A percentile compares a stretch with the other conserved stretches of the same genome.
These are phyloP conservation scores for Quercus gilva DNA, from an alignment of 306 rosid genomes.

Conservation along the genomic window DNA sequence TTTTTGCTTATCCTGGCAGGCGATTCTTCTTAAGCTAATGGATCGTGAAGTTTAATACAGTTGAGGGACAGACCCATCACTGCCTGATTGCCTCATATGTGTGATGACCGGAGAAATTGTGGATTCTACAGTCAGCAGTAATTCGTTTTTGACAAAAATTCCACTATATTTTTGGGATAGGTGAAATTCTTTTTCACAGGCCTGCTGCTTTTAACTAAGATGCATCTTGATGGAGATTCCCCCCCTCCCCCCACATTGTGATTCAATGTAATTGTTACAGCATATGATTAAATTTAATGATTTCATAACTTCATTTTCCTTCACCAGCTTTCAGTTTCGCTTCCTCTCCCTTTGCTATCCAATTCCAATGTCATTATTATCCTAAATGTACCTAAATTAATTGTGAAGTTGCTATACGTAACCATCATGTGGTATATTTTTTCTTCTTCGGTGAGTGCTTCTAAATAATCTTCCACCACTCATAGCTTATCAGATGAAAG, in stretches of 20 bases:
- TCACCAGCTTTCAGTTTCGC: not conserved
- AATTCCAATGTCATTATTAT: not conserved
- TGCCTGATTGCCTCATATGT: conserved; percentile 9
- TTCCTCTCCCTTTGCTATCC: not conserved
- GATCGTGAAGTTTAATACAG: conserved; percentile 45
- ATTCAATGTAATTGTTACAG: not conserved
- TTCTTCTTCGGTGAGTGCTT: not conserved
- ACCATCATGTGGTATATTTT: not conserved
- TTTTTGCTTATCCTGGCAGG: conserved; percentile 45
- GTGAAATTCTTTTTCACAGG: not conserved
- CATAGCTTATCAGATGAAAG: not conserved
- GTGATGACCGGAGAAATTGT: not conserved
- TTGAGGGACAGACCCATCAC: not conserved
- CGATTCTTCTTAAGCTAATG: conserved; percentile 55
- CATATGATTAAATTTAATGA: not conserved
- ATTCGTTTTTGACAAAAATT: not conserved
- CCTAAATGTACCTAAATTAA: not conserved
- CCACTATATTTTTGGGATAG: not conserved
- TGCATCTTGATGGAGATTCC: not conserved
- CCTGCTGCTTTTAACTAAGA: not conserved
- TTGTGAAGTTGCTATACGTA: not conserved
- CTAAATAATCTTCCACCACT: not conserved
- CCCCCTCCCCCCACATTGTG: not conserved
- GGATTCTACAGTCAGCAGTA: not conserved
- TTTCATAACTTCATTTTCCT: not conserved